phyloP scores from a whole-genome alignment of 1,284 basidiomycete species.

The Rhodotorula glutinis region DNA sequence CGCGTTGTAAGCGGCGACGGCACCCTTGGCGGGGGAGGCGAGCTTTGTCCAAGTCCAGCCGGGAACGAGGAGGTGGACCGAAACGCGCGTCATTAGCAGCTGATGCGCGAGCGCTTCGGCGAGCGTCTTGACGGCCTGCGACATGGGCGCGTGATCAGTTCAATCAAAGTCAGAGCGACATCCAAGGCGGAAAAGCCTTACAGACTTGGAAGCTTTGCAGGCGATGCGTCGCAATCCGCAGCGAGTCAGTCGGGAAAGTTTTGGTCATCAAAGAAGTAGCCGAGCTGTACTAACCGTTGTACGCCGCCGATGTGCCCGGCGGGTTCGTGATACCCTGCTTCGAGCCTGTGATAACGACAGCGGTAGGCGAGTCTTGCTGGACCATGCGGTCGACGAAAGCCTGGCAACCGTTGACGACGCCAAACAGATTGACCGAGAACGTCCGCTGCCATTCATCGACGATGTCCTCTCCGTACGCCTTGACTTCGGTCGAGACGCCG shows the following conservation, averaged over 20 bases:
- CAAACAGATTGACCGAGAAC: conserved; percentile 40
- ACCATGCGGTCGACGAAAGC: conserved; percentile 41
- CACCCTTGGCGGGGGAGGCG: conserved; percentile 13
- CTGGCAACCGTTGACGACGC: conserved; percentile 41
- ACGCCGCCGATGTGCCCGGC: conserved; percentile 39
- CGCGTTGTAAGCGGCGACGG: background rate
- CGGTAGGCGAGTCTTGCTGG: conserved; percentile 27
- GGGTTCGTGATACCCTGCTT: conserved; percentile 44
- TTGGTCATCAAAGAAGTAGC: conserved; percentile 1
- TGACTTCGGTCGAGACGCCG: conserved; percentile 19
- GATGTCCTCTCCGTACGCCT: conserved; percentile 27
- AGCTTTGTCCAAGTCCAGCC: conserved; percentile 43
- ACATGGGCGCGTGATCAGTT: no score
- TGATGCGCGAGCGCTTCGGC: conserved; percentile 34
- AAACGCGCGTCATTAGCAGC: conserved; percentile 28
- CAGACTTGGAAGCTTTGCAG: background rate
- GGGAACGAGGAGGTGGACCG: conserved; percentile 42
- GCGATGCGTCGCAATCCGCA: no score
- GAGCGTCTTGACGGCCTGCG: conserved; percentile 35
- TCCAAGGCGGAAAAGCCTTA: background rate
- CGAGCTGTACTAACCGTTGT: conserved; percentile 38
- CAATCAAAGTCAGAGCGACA: no score
- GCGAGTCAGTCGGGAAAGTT: no score
- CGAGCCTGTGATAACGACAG: conserved; percentile 41
- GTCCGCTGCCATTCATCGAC: conserved; percentile 33